phyloP scores from a whole-genome alignment of 225 moss, liverwort and hornwort species.

The Polytrichum commune region DNA sequence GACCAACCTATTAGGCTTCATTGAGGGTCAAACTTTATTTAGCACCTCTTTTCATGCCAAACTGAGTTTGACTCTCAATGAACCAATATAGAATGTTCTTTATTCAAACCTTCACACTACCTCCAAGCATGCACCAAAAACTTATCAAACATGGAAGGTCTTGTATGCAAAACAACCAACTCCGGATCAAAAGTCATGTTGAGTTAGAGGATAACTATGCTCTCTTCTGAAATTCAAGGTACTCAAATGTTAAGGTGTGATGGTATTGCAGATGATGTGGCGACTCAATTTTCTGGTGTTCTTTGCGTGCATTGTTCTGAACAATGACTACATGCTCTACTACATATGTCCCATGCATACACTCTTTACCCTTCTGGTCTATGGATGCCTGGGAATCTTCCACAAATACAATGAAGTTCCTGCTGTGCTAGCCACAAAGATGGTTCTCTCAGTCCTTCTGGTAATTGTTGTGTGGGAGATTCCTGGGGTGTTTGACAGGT shows the following conservation, averaged over 20 bases:
- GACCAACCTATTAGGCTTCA: too few species aligned
- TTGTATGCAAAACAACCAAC: too few species aligned
- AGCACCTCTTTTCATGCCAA: too few species aligned
- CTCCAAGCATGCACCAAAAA: too few species aligned
- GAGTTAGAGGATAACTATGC: not conserved
- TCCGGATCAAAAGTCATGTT: too few species aligned
- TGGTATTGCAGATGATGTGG: conserved; percentile 90
- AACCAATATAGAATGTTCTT: too few species aligned
- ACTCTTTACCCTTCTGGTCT: conserved; percentile 93
- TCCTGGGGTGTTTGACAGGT: conserved; percentile 82
- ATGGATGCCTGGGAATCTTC: conserved; percentile 75
- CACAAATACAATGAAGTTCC: conserved; percentile 93
- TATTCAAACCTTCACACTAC: too few species aligned
- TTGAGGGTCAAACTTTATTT: not conserved
- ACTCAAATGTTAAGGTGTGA: conserved; percentile 1
- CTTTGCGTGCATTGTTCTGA: conserved; percentile 77
- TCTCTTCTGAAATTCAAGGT: conserved; percentile 1
- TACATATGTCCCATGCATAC: conserved; percentile 99
- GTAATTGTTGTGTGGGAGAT: conserved; percentile 83
- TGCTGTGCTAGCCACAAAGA: conserved; percentile 73
- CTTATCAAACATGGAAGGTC: too few species aligned
- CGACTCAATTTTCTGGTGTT: conserved; percentile 96
- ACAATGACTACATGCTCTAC: conserved; percentile 97
- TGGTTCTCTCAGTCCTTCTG: conserved; percentile 48
- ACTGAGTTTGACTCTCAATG: too few species aligned